These are phyloP conservation scores for Cystofilobasidium macerans DNA, from an alignment of 768 basidiomycete genomes.

Conservation along the genomic window DNA sequence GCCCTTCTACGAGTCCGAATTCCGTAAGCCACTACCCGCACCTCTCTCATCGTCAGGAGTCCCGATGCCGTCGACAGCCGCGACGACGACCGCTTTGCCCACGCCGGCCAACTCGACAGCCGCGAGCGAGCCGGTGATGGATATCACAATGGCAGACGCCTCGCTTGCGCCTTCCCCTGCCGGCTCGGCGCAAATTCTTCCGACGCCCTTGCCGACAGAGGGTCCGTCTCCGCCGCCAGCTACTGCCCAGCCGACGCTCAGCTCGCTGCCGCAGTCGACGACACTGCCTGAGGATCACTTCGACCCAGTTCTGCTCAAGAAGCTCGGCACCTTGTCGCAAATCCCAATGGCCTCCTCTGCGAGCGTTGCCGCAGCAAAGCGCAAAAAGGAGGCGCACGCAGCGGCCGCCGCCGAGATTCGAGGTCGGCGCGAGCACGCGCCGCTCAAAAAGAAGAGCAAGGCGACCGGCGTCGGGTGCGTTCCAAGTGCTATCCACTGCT, in stretches of 20 bases:
- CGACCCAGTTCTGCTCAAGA: constrained; percentile 14
- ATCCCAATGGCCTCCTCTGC: constrained; percentile 4
- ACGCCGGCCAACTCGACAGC: background rate
- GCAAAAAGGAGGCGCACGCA: background rate
- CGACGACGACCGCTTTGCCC: background rate
- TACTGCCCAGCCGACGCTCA: background rate
- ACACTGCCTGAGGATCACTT: constrained; percentile 20
- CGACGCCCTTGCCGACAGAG: background rate
- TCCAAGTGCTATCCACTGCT: background rate
- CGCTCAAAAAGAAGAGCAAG: constrained; percentile 19
- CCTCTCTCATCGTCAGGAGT: background rate
- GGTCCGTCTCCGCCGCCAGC: background rate
- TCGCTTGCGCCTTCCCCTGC: background rate
- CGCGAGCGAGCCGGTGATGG: background rate
- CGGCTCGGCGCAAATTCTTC: background rate
- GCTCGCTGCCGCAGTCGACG: background rate
- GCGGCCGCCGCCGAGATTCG: background rate
- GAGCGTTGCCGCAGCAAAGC: background rate
- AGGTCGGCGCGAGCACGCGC: background rate
- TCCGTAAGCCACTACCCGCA: constrained; percentile 14
- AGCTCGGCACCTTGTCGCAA: constrained; percentile 11
- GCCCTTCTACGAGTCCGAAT: constrained; percentile 48
- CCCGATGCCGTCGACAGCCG: background rate
- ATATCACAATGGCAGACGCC: background rate
- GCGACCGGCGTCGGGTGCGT: constrained; percentile 7